Evolutionary conservation across 768 basidiomycete genomes (phyloP).

Genomic region (Lanmaoa pseudosensibilis): DNA sequence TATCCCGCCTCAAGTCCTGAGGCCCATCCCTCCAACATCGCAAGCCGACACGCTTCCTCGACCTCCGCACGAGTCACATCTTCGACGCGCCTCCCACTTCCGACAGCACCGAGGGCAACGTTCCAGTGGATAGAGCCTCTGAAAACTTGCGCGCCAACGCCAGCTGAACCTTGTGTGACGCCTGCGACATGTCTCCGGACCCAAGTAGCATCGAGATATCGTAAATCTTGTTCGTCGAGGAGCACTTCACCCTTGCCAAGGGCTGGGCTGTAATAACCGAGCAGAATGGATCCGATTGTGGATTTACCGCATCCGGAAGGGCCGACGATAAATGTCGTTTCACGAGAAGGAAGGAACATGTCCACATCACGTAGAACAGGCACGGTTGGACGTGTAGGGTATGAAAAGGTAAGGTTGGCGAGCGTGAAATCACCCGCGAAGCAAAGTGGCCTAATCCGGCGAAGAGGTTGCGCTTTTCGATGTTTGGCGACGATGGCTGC

Average conservation of each 20-base stretch:
- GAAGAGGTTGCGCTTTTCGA: constrained; percentile 37
- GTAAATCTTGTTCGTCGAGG: constrained; percentile 81
- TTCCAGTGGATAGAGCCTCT: constrained; percentile 84
- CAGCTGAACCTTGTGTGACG: constrained; percentile 75
- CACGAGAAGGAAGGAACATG: constrained; percentile 68
- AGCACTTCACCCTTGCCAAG: constrained; percentile 56
- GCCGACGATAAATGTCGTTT: constrained; percentile 81
- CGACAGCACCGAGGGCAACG: constrained; percentile 73
- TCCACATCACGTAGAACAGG: constrained; percentile 58
- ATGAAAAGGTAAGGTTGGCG: constrained; percentile 61
- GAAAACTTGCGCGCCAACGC: constrained; percentile 48
- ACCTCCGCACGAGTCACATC: constrained; percentile 69
- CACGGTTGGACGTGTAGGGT: constrained; percentile 66
- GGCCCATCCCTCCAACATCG: constrained; percentile 87
- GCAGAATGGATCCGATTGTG: constrained; percentile 61
- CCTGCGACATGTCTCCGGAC: constrained; percentile 68
- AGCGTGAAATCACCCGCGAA: constrained; percentile 74
- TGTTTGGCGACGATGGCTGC: constrained; percentile 21
- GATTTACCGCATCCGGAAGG: constrained; percentile 79
- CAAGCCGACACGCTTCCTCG: constrained; percentile 76
- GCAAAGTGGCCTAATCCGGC: constrained; percentile 61
- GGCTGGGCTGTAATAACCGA: constrained; percentile 71
- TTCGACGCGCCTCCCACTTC: constrained; percentile 41
- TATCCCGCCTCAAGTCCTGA: constrained; percentile 84
- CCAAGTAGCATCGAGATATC: constrained; percentile 71